Conservation (phyloP, 306 rosid genomes). For the Biancaea sappan region DNA sequence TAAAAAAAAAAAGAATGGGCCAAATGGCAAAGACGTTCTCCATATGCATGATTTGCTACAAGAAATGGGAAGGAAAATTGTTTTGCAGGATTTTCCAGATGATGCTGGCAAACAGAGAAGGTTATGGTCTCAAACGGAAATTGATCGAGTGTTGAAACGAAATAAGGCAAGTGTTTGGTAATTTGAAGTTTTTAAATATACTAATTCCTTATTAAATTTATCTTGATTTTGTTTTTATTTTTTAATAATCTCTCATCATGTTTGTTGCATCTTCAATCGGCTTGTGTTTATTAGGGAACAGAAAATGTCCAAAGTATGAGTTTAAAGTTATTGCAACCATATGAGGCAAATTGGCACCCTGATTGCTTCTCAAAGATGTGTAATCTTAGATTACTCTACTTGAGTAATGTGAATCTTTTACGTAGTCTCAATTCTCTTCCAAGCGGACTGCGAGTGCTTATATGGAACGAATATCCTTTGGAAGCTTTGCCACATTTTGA, state of each 20-base stretch:
- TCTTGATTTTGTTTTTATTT: background rate
- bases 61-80: slow-evolving; percentile 18
- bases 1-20: no score
- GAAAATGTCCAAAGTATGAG: background rate
- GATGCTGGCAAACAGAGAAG: background rate
- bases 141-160: background rate
- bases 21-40: background rate
- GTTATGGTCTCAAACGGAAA: background rate
- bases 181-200: background rate
- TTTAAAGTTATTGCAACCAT: background rate
- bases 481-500: background rate
- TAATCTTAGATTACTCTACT: background rate
- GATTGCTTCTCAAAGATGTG: slow-evolving; percentile 23
- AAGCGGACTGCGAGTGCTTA: background rate
- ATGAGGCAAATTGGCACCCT: background rate
- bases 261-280: background rate
- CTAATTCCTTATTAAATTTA: background rate
- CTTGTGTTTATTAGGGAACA: background rate
- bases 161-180: background rate
- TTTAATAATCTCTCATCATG: background rate
- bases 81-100: background rate
- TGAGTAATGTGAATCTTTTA: background rate
- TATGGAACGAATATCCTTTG: background rate
- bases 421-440: background rate
- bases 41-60: slow-evolving; percentile 21